phyloP scores from a whole-genome alignment of 352 stramenopile genomes.

The Globisporangium splendens region DNA sequence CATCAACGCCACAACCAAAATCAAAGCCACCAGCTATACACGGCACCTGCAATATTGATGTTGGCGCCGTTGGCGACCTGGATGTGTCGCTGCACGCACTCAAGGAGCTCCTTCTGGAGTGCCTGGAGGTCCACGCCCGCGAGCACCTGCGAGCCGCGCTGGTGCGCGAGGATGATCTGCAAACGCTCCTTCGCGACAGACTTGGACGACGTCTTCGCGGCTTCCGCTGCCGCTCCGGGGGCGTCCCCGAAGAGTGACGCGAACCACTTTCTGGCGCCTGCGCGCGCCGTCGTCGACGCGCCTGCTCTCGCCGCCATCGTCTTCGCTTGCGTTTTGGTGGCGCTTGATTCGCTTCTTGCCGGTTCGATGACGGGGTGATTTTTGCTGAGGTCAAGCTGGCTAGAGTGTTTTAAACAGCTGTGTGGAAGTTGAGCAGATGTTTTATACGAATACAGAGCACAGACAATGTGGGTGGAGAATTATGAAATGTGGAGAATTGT shows the following conservation, averaged over 20 bases:
- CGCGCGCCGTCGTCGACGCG: slow-evolving; percentile 31
- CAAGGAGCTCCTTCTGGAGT: slow-evolving; percentile 79
- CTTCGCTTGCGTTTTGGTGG: not conserved
- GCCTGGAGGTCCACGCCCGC: slow-evolving; percentile 75
- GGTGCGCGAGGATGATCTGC: slow-evolving; percentile 88
- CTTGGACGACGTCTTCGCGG: slow-evolving; percentile 50
- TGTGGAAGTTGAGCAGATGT: no score
- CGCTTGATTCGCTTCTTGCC: no score
- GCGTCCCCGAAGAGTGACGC: slow-evolving; percentile 66
- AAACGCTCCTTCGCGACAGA: slow-evolving; percentile 85
- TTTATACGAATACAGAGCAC: no score
- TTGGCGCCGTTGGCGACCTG: slow-evolving; percentile 81
- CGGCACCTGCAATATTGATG: slow-evolving; percentile 84
- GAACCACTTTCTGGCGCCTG: slow-evolving; percentile 79
- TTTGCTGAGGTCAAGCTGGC: no score
- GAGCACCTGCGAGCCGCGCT: slow-evolving; percentile 81
- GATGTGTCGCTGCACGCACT: slow-evolving; percentile 87
- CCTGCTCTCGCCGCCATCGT: slow-evolving; percentile 47
- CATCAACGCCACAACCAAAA: not conserved
- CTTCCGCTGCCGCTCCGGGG: slow-evolving; percentile 13
- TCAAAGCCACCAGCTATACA: not conserved
- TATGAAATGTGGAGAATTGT: no score
- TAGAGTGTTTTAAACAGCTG: no score
- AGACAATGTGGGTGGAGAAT: no score
- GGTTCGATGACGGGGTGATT: no score